Evolutionary conservation across 768 basidiomycete genomes (phyloP).

Genomic region (Auriscalpium orientale): DNA sequence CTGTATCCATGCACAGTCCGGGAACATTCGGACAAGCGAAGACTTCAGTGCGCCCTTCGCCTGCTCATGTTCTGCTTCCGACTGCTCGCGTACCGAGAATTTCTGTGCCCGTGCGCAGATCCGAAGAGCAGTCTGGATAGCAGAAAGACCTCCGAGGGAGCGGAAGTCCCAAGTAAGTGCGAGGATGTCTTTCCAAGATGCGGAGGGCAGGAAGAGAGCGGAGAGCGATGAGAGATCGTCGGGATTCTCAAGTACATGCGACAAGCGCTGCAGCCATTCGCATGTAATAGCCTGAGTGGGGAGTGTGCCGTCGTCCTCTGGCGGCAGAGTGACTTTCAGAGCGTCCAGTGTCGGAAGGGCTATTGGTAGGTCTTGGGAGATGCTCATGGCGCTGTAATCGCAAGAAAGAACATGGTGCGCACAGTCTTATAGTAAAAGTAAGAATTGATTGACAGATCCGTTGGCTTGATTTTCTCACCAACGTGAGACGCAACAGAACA

Average conservation of each 20-base stretch:
- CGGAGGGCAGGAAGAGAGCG: constrained; percentile 24
- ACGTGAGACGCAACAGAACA: too few relatives aligned
- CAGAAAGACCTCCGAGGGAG: constrained; percentile 16
- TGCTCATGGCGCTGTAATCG: too few relatives aligned
- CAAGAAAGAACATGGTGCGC: too few relatives aligned
- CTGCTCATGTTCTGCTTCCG: constrained; percentile 17
- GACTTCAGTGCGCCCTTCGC: constrained; percentile 21
- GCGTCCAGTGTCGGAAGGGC: not conserved
- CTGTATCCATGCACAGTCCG: constrained; percentile 23
- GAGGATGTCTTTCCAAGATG: constrained; percentile 36
- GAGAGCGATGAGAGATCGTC: not conserved
- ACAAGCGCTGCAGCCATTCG: not conserved
- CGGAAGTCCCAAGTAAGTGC: constrained; percentile 38
- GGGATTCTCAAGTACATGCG: not conserved
- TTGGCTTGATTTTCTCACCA: too few relatives aligned
- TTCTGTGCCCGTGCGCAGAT: constrained; percentile 13
- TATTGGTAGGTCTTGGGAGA: too few relatives aligned
- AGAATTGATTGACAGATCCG: too few relatives aligned
- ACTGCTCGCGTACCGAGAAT: constrained; percentile 25
- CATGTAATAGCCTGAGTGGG: not conserved
- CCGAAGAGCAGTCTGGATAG: not conserved
- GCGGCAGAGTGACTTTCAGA: not conserved
- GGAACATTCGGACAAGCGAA: constrained; percentile 15
- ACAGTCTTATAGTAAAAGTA: too few relatives aligned
- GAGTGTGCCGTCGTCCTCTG: not conserved